Evolutionary conservation across 2,329 filamentous ascomycete species (phyloP).

Genomic region (Pyricularia sp.): DNA sequence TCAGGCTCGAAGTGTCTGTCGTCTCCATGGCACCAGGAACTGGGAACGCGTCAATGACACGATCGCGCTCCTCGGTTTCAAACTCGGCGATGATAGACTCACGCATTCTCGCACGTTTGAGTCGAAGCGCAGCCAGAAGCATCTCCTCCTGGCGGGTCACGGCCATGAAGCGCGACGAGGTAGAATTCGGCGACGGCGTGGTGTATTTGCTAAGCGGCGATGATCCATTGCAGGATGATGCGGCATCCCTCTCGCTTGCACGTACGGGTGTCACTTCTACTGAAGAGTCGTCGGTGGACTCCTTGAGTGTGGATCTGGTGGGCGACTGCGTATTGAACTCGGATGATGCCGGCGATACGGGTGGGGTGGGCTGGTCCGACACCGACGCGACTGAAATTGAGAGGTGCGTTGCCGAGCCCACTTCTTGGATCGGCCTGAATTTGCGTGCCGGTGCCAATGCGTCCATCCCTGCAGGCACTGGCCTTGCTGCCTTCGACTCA

Average conservation of each 20-base stretch:
- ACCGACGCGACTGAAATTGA: neutral
- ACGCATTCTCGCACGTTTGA: slow-evolving; percentile 47
- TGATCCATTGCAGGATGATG: neutral
- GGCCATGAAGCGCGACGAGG: slow-evolving; percentile 33
- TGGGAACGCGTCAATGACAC: slow-evolving; percentile 2
- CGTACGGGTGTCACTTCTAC: neutral
- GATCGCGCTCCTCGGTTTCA: slow-evolving; percentile 21
- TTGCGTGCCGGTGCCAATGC: neutral
- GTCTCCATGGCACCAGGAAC: neutral
- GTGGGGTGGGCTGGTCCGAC: neutral
- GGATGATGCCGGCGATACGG: neutral
- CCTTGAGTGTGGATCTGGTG: neutral
- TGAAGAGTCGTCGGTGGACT: neutral
- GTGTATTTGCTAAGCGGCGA: neutral
- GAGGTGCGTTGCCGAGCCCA: neutral
- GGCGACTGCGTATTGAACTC: neutral
- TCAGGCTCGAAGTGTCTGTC: neutral
- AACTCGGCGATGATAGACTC: slow-evolving; percentile 34
- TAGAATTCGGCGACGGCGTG: neutral
- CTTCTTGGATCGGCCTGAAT: neutral
- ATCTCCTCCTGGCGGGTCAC: slow-evolving; percentile 50
- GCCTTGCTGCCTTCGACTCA: neutral
- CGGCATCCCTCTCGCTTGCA: neutral
- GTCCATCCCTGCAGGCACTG: neutral
- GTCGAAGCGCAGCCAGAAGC: slow-evolving; percentile 45